A percentile compares a stretch with the other conserved stretches of the same genome.
These are phyloP conservation scores for Peronospora destructor DNA, from an alignment of 352 stramenopile species.

Conservation along the genomic window DNA sequence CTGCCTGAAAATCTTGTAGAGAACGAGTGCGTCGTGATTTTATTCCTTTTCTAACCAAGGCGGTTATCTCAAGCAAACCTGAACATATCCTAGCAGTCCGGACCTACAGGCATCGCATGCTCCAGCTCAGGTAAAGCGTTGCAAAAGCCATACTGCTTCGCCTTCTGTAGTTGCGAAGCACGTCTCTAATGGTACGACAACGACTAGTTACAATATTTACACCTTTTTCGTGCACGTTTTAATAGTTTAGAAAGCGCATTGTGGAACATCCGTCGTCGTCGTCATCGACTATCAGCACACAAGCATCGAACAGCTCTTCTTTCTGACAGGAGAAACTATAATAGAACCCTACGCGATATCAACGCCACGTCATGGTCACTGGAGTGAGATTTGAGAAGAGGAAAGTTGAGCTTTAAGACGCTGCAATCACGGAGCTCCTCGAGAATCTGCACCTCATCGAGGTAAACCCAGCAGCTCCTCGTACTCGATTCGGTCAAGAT, in stretches of 20 bases:
- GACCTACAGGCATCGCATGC: slow-evolving; percentile 16
- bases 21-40: too few species aligned
- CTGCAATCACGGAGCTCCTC: slow-evolving; percentile 48
- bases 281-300: too few species aligned
- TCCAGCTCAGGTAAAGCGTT: slow-evolving; percentile 9
- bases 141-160: slow-evolving; percentile 23
- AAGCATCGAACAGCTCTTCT: too few species aligned
- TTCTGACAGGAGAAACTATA: too few species aligned
- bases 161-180: slow-evolving; percentile 21
- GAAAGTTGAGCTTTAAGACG: too few species aligned
- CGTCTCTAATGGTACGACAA: neutral
- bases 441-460: slow-evolving; percentile 36
- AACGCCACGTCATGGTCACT: too few species aligned
- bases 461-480: slow-evolving; percentile 25
- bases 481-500: slow-evolving; percentile 37
- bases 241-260: slow-evolving; percentile 17
- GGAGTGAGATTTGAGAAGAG: too few species aligned
- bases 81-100: too few species aligned
- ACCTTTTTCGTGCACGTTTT: neutral
- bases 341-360: too few species aligned
- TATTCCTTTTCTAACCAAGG: too few species aligned
- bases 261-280: slow-evolving; percentile 21
- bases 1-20: too few species aligned
- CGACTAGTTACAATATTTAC: neutral
- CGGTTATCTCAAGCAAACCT: too few species aligned